A percentile compares a stretch with the other conserved stretches of the same genome.
Evolutionary conservation across 2,329 filamentous ascomycete species (phyloP).

Genomic region (Diaporthe vaccinii): DNA sequence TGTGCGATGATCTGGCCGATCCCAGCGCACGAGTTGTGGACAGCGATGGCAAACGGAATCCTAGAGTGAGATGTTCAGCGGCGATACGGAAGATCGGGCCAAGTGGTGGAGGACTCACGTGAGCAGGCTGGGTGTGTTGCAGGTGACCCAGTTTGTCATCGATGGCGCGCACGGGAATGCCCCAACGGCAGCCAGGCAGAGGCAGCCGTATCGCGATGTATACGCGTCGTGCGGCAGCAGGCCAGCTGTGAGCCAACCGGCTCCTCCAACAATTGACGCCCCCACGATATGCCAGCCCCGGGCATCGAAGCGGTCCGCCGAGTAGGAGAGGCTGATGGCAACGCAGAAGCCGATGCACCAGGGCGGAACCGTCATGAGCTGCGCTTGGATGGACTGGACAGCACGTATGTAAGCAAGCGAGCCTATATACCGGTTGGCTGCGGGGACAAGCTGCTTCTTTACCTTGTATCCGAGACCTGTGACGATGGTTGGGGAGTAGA

Average conservation of each 20-base stretch:
- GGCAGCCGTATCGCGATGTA: slow-evolving; percentile 50
- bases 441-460: neutral
- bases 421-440: fast-evolving
- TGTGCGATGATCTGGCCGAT: slow-evolving; percentile 55
- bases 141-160: slow-evolving; percentile 55
- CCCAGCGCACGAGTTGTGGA: slow-evolving; percentile 54
- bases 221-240: slow-evolving; percentile 47
- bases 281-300: slow-evolving; percentile 46
- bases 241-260: slow-evolving; percentile 50
- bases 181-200: slow-evolving; percentile 53
- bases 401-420: neutral
- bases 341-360: slow-evolving; percentile 48
- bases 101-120: slow-evolving; percentile 40
- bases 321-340: slow-evolving; percentile 45
- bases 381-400: slow-evolving; percentile 45
- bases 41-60: slow-evolving; percentile 53
- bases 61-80: neutral
- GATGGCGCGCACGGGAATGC: slow-evolving; percentile 53
- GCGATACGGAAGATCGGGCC: neutral
- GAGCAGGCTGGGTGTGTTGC: slow-evolving; percentile 53
- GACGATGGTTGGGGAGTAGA: slow-evolving; percentile 67
- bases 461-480: slow-evolving; percentile 52
- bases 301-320: slow-evolving; percentile 45
- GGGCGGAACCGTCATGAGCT: slow-evolving; percentile 48
- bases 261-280: slow-evolving; percentile 48